Conservation (phyloP, 768 basidiomycete species). For the Stropharia rugosoannulata region DNA sequence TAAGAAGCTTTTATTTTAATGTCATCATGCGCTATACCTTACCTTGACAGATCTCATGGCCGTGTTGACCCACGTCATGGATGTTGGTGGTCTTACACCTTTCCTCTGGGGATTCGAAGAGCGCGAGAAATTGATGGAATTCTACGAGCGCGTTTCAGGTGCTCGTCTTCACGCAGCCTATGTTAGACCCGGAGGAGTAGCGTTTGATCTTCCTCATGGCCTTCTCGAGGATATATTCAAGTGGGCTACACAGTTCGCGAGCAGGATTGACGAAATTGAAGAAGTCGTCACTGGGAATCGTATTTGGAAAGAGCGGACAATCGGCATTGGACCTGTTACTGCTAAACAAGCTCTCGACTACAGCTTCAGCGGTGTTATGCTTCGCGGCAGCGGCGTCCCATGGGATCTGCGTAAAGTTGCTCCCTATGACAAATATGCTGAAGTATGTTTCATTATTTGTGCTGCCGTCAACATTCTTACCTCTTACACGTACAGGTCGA, state of each 20-base stretch:
- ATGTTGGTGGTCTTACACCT: conserved; percentile 96
- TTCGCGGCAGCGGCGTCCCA: conserved; percentile 87
- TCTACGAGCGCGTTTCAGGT: conserved; percentile 98
- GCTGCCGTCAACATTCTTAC: neutral
- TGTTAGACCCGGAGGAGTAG: conserved; percentile 95
- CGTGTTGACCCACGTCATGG: conserved; percentile 92
- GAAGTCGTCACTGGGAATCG: conserved; percentile 97
- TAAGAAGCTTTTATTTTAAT: conserved; percentile 32
- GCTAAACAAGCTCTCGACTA: conserved; percentile 92
- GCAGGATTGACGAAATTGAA: conserved; percentile 94
- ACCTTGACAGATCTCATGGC: conserved; percentile 83
- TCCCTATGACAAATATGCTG: conserved; percentile 96
- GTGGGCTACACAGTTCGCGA: conserved; percentile 94
- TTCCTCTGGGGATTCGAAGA: conserved; percentile 99
- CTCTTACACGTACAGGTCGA: conserved; percentile 62
- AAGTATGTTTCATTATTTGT: conserved; percentile 44
- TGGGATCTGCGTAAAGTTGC: conserved; percentile 93
- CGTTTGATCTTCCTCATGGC: conserved; percentile 97
- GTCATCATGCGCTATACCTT: conserved; percentile 1
- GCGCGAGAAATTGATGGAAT: conserved; percentile 99
- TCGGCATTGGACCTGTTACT: conserved; percentile 88
- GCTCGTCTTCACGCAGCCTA: conserved; percentile 98
- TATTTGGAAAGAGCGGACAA: conserved; percentile 95
- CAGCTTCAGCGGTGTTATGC: conserved; percentile 95
- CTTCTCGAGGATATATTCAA: conserved; percentile 97